Conservation (phyloP, 352 stramenopile genomes). For the Pythium angustatum region DNA sequence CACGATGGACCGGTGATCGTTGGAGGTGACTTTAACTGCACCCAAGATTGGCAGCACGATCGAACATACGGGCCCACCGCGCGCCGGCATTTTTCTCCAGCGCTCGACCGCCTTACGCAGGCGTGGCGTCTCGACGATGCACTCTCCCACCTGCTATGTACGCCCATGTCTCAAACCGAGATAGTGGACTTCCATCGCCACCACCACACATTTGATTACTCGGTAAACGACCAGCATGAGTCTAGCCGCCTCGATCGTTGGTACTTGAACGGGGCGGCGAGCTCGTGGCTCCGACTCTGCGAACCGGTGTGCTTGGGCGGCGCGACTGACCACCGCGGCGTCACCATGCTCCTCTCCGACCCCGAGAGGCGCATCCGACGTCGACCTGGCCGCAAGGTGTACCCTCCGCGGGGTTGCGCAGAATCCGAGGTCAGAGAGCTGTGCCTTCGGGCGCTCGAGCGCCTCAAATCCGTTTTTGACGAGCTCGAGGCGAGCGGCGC, state of each 20-base stretch:
- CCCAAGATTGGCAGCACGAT: background rate
- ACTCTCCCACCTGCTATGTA: background rate
- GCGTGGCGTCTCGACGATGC: background rate
- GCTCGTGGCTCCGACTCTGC: background rate
- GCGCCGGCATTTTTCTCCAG: background rate
- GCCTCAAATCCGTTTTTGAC: no score
- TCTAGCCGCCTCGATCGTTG: background rate
- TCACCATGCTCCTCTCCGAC: no score
- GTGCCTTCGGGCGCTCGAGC: no score
- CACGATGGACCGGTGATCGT: background rate
- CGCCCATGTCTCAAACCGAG: background rate
- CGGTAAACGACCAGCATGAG: background rate
- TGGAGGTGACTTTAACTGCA: constrained; percentile 1
- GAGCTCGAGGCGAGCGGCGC: no score
- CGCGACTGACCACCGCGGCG: no score
- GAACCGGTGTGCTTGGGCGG: no score
- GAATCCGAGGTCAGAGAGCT: no score
- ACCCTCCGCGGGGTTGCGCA: no score
- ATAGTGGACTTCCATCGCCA: background rate
- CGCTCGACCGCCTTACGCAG: background rate
- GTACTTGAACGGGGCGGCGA: background rate
- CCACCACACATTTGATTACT: background rate
- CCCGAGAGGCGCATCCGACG: no score
- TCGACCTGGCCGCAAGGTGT: no score
- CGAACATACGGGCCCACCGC: background rate